Evolutionary conservation across 495 filamentous ascomycete genomes (phyloP), one percentile per base, ranked within the genome.

Genomic region (Neurospora sp.): DNA sequence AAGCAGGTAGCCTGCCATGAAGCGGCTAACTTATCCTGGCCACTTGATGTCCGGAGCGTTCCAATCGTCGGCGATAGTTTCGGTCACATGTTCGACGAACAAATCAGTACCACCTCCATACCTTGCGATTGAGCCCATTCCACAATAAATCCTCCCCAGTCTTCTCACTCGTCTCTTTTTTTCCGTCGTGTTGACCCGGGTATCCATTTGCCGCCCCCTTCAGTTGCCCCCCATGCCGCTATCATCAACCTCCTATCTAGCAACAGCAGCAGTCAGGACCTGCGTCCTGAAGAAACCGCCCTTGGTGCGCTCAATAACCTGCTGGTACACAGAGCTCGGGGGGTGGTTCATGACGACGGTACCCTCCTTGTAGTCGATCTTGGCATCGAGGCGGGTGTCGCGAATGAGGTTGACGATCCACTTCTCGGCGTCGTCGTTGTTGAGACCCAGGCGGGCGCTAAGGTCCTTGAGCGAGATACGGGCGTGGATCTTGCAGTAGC

Each of bases 301-400:
- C 88, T 96, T 96, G 42, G 94, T 98, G 83, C 91, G 87, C 87
- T 98, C 94, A 79, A 98, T 98, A 75, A 98, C 96, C 83, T 99
- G 96, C 85, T 99, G 96, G 85, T 98, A 98, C 71, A 99, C 95
- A 38, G 92, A 96, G 84, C 94, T 94, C 22, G 96, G 94, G 61
- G 96, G 96, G 85, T 99, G 96, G 85, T 99, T 99, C 96, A 99
- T 99, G 73, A 99, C 90, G 38, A 99, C 96, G 48, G 96, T 99
- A 76, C 96, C 96, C 84, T 94, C 93, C 86, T 98, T 92, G 84
- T 97, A 98, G 82, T 99, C 96, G 76, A 99, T 96, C 89, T 99
- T 99, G 74, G 96, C 96, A 78, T 99, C 96, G 48, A 99, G 93
- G 70, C 96, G 88, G 3, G 96, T 99, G 81, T 99, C 96, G 73